phyloP scores from a whole-genome alignment of 2,329 filamentous ascomycete genomes.

The Massarina eburnea region DNA sequence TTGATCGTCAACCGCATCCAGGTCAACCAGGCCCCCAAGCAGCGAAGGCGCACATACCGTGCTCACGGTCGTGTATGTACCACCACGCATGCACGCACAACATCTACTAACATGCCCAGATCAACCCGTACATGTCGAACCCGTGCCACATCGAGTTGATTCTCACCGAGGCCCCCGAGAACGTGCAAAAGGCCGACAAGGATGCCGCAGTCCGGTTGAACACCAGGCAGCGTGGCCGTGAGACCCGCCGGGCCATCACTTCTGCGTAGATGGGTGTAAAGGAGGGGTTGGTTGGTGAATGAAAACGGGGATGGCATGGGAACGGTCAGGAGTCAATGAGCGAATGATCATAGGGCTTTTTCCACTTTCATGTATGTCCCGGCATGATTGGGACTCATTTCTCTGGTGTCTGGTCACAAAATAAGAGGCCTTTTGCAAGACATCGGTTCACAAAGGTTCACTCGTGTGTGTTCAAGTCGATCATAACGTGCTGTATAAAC shows the following conservation, averaged over 20 bases:
- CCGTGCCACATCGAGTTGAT: slow-evolving; percentile 99
- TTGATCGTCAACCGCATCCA: slow-evolving; percentile 99
- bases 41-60: slow-evolving; percentile 98
- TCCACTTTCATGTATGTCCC: slow-evolving; percentile 38
- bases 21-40: slow-evolving; percentile 99
- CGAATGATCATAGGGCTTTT: slow-evolving; percentile 43
- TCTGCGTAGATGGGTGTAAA: slow-evolving; percentile 47
- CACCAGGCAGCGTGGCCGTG: slow-evolving; percentile 86
- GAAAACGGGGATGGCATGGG: slow-evolving; percentile 37
- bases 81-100: neutral
- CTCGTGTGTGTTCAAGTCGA: slow-evolving; percentile 1
- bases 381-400: slow-evolving; percentile 43
- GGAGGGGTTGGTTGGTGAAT: slow-evolving; percentile 19
- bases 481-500: slow-evolving; percentile 5
- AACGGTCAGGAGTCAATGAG: slow-evolving; percentile 44
- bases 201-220: slow-evolving; percentile 72
- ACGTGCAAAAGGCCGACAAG: slow-evolving; percentile 83
- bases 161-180: slow-evolving; percentile 96
- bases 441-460: too few relatives aligned
- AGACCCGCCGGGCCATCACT: slow-evolving; percentile 63
- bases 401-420: slow-evolving; percentile 42
- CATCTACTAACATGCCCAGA: slow-evolving; percentile 56
- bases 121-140: slow-evolving; percentile 99
- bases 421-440: slow-evolving; percentile 38
- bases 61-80: slow-evolving; percentile 97